Evolutionary conservation across 306 rosid species (phyloP).

Genomic region (Heteromeles arbutifolia): DNA sequence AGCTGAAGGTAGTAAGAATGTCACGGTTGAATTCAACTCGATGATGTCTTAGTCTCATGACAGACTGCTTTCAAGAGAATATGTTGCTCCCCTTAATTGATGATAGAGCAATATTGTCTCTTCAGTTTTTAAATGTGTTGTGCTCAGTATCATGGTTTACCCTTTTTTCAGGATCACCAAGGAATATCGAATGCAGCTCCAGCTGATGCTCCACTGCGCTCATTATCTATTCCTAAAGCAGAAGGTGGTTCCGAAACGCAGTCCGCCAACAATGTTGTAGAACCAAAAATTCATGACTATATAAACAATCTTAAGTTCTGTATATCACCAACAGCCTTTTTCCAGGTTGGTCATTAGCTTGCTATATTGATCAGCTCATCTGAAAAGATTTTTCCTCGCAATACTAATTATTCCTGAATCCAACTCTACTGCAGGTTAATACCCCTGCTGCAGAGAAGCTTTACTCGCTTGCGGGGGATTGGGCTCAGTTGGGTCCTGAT

Average conservation of each 20-base stretch:
- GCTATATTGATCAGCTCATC: conserved; percentile 8
- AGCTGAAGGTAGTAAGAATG: background rate
- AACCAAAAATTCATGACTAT: conserved; percentile 73
- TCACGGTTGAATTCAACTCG: background rate
- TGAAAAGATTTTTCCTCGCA: background rate
- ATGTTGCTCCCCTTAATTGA: background rate
- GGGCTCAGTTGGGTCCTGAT: conserved; percentile 89
- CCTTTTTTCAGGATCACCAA: conserved; percentile 63
- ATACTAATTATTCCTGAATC: conserved; percentile 4
- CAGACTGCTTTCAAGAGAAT: background rate
- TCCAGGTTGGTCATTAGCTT: conserved; percentile 51
- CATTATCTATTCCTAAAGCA: conserved; percentile 35
- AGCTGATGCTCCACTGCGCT: conserved; percentile 63
- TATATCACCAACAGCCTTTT: conserved; percentile 95
- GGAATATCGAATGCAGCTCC: conserved; percentile 95
- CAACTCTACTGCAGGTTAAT: conserved; percentile 60
- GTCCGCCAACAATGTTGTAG: conserved; percentile 27
- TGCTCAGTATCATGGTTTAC: background rate
- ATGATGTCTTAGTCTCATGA: background rate
- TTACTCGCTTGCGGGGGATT: conserved; percentile 93
- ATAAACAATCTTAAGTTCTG: conserved; percentile 71
- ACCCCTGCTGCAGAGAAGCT: conserved; percentile 94
- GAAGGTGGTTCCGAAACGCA: conserved; percentile 32
- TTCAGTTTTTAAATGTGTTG: conserved; percentile 9
- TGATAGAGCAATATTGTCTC: conserved; percentile 8